Percentiles rank a stretch among this genome's conserved stretches.
These are phyloP conservation scores for Citrus reticulata DNA, from an alignment of 345 rosid species.

Conservation along the genomic window DNA sequence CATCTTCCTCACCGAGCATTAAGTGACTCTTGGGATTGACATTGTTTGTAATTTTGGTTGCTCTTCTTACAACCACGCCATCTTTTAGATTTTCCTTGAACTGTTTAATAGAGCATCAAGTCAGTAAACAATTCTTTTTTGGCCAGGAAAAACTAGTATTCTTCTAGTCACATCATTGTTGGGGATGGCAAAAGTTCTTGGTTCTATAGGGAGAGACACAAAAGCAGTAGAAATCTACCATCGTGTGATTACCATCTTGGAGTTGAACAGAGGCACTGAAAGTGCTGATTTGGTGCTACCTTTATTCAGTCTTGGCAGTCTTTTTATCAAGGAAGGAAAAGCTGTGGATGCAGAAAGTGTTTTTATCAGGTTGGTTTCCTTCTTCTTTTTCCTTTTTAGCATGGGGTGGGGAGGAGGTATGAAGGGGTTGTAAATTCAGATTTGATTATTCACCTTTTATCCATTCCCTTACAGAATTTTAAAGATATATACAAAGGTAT, in stretches of 20 bases:
- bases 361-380: constrained; percentile 49
- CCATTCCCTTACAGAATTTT: constrained; percentile 39
- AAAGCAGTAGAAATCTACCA: constrained; percentile 55
- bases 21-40: background rate
- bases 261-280: constrained; percentile 59
- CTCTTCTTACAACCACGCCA: background rate
- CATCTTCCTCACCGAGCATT: too few relatives aligned
- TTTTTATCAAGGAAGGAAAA: constrained; percentile 70
- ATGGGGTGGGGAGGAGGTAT: background rate
- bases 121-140: background rate
- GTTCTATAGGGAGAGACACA: constrained; percentile 49
- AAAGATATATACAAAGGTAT: constrained; percentile 52
- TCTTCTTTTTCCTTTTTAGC: background rate
- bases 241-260: constrained; percentile 53
- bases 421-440: constrained; percentile 8
- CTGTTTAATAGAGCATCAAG: background rate
- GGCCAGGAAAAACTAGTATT: constrained; percentile 49
- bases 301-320: constrained; percentile 66
- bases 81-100: background rate
- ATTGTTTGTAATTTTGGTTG: background rate
- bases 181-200: constrained; percentile 77
- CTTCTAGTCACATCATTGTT: constrained; percentile 66
- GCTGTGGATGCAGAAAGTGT: constrained; percentile 53
- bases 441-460: constrained; percentile 13
- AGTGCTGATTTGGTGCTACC: constrained; percentile 75